phyloP scores from a whole-genome alignment of 2,329 filamentous ascomycete genomes.

The Arthroderma sp. region DNA sequence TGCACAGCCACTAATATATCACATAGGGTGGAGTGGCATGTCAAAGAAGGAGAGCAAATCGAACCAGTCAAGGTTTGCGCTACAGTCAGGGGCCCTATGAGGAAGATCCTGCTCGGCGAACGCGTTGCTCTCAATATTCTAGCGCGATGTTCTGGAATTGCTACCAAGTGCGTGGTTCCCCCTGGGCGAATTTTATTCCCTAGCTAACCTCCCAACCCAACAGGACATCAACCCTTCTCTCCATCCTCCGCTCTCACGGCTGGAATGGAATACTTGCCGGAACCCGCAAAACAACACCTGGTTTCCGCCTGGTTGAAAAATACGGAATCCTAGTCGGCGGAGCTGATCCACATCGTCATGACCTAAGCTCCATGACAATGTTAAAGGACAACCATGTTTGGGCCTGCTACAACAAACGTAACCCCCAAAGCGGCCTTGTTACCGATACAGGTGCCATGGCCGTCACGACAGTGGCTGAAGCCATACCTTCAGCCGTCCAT shows the following conservation, averaged over 20 bases:
- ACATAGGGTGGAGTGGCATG: constrained; percentile 67
- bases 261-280: constrained; percentile 80
- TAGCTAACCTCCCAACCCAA: constrained; percentile 10
- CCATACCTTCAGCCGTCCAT: constrained; percentile 71
- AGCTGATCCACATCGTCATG: constrained; percentile 81
- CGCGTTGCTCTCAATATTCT: constrained; percentile 84
- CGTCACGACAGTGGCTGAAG: constrained; percentile 51
- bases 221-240: constrained; percentile 35
- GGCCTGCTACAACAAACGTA: constrained; percentile 50
- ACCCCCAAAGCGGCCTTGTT: constrained; percentile 10
- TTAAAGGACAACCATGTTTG: constrained; percentile 98
- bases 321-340: constrained; percentile 95
- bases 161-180: constrained; percentile 42
- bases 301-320: constrained; percentile 91
- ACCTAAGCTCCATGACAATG: constrained; percentile 93
- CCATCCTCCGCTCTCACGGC: constrained; percentile 46
- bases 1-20: neutral
- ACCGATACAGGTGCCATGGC: constrained; percentile 11
- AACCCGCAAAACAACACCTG: constrained; percentile 92
- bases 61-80: constrained; percentile 55
- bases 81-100: constrained; percentile 71
- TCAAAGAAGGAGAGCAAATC: constrained; percentile 59
- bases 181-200: neutral
- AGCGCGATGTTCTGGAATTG: constrained; percentile 81
- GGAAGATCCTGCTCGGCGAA: constrained; percentile 79